Evolutionary conservation across 2,329 filamentous ascomycete species (phyloP).

Genomic region (Cladosporium sphaerospermum): DNA sequence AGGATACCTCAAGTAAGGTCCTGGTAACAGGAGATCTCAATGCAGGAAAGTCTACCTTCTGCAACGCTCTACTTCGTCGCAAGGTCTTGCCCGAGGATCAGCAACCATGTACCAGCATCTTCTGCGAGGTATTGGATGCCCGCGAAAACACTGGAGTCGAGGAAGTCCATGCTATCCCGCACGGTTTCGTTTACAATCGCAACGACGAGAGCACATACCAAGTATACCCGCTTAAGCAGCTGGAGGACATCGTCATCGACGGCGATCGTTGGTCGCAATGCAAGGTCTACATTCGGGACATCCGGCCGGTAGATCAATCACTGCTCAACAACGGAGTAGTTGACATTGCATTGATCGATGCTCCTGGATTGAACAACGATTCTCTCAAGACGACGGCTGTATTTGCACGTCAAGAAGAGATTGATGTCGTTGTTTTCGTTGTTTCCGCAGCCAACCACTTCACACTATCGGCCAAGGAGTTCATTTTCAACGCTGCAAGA

Average conservation of each 20-base stretch:
- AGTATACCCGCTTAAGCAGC: slow-evolving; percentile 67
- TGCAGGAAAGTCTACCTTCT: slow-evolving; percentile 97
- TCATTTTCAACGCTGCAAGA: slow-evolving; percentile 88
- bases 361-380: slow-evolving; percentile 89
- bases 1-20: slow-evolving; percentile 96
- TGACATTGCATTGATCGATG: slow-evolving; percentile 95
- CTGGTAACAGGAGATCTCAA: slow-evolving; percentile 93
- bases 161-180: slow-evolving; percentile 92
- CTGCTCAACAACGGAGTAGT: slow-evolving; percentile 95
- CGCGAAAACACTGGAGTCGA: slow-evolving; percentile 86
- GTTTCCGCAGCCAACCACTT: slow-evolving; percentile 98
- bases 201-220: slow-evolving; percentile 93
- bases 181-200: slow-evolving; percentile 70
- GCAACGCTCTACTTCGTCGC: slow-evolving; percentile 87
- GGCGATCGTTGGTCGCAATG: slow-evolving; percentile 86
- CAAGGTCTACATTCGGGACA: slow-evolving; percentile 94
- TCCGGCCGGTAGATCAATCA: slow-evolving; percentile 82
- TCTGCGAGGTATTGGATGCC: slow-evolving; percentile 92
- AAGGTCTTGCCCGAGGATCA: slow-evolving; percentile 95
- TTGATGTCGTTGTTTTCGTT: slow-evolving; percentile 97
- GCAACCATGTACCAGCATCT: slow-evolving; percentile 96
- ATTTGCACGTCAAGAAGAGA: slow-evolving; percentile 95
- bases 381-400: slow-evolving; percentile 96
- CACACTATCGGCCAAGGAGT: slow-evolving; percentile 94
- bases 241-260: slow-evolving; percentile 86